phyloP scores from a whole-genome alignment of 2,329 filamentous ascomycete genomes.

The Ceratocystis cacaofunesta region DNA sequence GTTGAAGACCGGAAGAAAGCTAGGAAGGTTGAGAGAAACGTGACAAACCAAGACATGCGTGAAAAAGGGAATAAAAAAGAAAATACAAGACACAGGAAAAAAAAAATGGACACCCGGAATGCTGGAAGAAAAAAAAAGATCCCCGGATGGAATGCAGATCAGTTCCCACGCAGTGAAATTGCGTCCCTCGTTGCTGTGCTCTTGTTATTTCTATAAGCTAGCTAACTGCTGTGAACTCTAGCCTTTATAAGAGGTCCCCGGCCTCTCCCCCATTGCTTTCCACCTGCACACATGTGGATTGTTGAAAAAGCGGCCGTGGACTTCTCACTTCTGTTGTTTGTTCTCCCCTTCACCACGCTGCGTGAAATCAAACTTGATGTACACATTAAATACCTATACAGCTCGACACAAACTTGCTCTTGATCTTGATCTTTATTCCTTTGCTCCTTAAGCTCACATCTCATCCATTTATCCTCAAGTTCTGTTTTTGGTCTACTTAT shows the following conservation, averaged over 20 bases:
- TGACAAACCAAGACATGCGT: neutral
- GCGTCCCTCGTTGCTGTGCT: slow-evolving; percentile 2
- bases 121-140: slow-evolving; percentile 1
- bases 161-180: slow-evolving; percentile 2
- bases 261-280: neutral
- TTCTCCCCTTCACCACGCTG: neutral
- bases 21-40: neutral
- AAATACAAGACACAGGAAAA: neutral
- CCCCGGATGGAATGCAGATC: slow-evolving; percentile 4
- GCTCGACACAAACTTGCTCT: too few species aligned
- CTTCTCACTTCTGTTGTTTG: neutral
- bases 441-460: too few species aligned
- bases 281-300: neutral
- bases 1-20: neutral
- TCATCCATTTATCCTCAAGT: too few species aligned
- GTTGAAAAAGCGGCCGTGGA: neutral
- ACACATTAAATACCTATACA: too few species aligned
- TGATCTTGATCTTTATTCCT: too few species aligned
- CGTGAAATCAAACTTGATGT: neutral
- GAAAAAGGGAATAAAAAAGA: neutral
- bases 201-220: neutral
- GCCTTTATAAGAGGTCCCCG: neutral
- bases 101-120: slow-evolving; percentile 3
- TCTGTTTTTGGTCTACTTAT: neutral
- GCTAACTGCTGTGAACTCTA: neutral